Evolutionary conservation across 2,329 filamentous ascomycete genomes (phyloP), one percentile per base, ranked within the genome.

Genomic region (Neonectria neomacrospora): DNA sequence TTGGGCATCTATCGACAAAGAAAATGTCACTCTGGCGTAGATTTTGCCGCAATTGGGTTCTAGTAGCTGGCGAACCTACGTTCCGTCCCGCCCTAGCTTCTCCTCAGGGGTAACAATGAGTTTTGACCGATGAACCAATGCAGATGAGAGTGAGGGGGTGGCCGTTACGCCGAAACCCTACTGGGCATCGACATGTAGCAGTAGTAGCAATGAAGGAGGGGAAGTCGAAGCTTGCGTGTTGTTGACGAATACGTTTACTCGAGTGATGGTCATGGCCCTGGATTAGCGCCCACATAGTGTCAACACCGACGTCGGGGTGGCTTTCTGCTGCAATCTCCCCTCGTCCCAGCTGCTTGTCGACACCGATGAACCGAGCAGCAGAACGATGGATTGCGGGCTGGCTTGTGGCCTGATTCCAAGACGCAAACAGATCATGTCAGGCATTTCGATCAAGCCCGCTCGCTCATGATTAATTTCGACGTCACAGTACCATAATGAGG

Each of bases 141-240:
- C 10, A 50, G 47, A 11, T 12, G 7, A 20, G 12, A 7, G 11
- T 11, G 16, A 32, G 18, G 47, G 16, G 10, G 20, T 11, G 3
- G 16, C 10, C 16, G n/a, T n/a, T 32, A 12, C 10, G 12, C 18
- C 3, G 9, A 12, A 30, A 32, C 30, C 9, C 16, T 20, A 50
- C 20, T 50, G 26, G 47, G 26, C 47, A 50, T 50, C 22, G 47
- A 20, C 16, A 32, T 30, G 11, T n/a, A 26, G n/a, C 32, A 18
- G 18, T 28, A n/a, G 47, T 32, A 50, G 18, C 47, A 34, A 12
- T 28, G 28, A n/a, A n/a, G 28, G 47, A 30, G 26, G 47, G 47
- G 47, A 18, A 50, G 32, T n/a, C 18, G n/a, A 22, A n/a, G n/a
- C 28, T 50, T 20, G 47, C 47, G 47, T 50, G 47, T 32, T 50